Evolutionary conservation across 2,329 filamentous ascomycete species (phyloP), one percentile per base, ranked within the genome.

Genomic region (Hysterium pulicare): DNA sequence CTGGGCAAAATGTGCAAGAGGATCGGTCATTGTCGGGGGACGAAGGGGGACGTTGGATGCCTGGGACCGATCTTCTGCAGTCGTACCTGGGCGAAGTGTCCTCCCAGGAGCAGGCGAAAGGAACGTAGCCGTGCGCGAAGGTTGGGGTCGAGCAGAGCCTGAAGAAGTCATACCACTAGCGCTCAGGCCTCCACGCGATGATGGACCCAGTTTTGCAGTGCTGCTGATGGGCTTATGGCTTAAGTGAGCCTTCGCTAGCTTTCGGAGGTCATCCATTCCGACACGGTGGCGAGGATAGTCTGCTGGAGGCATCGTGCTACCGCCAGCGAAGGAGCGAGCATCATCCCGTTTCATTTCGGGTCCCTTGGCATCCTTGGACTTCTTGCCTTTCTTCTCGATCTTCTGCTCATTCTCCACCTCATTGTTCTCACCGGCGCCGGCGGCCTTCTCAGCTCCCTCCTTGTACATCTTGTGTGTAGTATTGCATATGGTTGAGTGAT

Each of bases 261-360:
- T 87, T 50, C 88, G 84, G 46, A 98, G 79, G 64, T 98, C 93
- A 57, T 96, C 90, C 74, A 89, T 90, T 48, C 83, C 87, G 53
- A 98, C 86, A 57, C 87, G 87, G 73, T 93, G 95, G 56, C 79
- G 79, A 38, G 78, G 76, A 60, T 79, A 83, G 58, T 86, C 82
- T 42, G 78, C 77, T 40, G 86, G 88, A 40, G 83, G 81, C 50
- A 83, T 79, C 68, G 87, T 83, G 51, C 79, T 79, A 55, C 79
- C 78, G 47, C 78, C 78, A 34, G 86, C 88, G 72, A 93, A 93
- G 59, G 86, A 84, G 59, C 93, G 85, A 44, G 84, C 84, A 69
- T 97, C 93, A 49, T 89, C 89, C 58, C 93, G 89, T 47, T 90
- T 90, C 61, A 84, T 77, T 83, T 96, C 96, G 45, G 93, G 93